A percentile compares a stretch with the other conserved stretches of the same genome.
phyloP scores from a whole-genome alignment of 192 early-diverging fungal species.

The Helicostylum pulchrum region DNA sequence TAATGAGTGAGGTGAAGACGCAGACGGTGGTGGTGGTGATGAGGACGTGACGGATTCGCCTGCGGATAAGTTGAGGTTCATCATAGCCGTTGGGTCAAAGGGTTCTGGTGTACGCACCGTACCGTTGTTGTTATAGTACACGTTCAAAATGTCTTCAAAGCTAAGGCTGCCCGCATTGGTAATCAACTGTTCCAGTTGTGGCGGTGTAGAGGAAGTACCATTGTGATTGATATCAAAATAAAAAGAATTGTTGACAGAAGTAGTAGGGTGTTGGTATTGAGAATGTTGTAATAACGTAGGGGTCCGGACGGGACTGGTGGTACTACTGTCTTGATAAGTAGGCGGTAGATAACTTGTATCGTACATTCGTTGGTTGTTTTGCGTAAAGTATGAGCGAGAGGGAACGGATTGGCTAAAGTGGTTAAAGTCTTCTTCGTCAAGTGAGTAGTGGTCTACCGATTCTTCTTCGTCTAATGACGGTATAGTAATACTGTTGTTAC shows the following conservation, averaged over 20 bases:
- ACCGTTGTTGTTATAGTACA: conserved; percentile 25
- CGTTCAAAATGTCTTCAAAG: conserved; percentile 35
- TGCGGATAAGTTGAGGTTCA: conserved; percentile 3
- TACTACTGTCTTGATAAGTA: not conserved
- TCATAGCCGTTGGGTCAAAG: not conserved
- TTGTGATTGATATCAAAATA: conserved; percentile 14
- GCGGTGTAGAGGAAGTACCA: too few species aligned
- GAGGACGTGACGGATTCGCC: not conserved
- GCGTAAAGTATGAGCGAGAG: conserved; percentile 5
- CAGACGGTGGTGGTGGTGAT: conserved; percentile 4
- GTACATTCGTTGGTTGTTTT: not conserved
- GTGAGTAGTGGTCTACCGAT: not conserved
- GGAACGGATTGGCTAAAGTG: conserved; percentile 12
- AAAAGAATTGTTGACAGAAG: not conserved
- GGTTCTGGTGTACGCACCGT: not conserved
- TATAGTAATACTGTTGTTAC: conserved; percentile 25
- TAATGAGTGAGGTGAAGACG: conserved; percentile 2
- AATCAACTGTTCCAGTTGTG: not conserved
- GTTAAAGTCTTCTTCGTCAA: not conserved
- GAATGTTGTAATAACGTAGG: conserved; percentile 1
- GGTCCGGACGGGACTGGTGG: not conserved
- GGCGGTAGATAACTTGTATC: not conserved
- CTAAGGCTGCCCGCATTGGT: conserved; percentile 25
- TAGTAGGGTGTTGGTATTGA: not conserved
- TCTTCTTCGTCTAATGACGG: conserved; percentile 21